Base-by-base conservation (phyloP, 1,284 basidiomycete species). In the Irpex sp. region DNA sequence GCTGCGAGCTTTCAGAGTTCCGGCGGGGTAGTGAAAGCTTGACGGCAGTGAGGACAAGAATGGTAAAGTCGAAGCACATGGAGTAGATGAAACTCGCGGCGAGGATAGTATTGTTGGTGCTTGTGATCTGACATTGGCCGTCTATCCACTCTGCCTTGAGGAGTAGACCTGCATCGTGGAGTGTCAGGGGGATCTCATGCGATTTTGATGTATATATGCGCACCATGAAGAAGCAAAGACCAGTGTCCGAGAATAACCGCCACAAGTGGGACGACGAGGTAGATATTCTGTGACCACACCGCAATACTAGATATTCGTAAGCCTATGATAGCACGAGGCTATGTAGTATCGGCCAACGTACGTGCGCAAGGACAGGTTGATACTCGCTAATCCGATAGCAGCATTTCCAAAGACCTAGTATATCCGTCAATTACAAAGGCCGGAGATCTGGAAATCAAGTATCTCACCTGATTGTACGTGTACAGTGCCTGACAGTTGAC, bases 341-440 rank as follows among this genome's bases (percentile, higher is more conserved):
- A 26, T 19, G 26, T 4, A 4, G 26, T 26, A 26, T 17, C 3
- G 5, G 31, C 36, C 62, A 11, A 78, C 85, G 66, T 73, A 87
- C 85, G 89, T 91, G 70, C 89, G 78, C 49, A 92, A 77, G 5
- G 89, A 89, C 5, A 92, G 80, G 69, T 92, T 91, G 69, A 91
- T 84, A 70, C 88, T 91, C 6, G 90, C 88, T 5, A 91, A 78
- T 13, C 90, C 90, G 51, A 91, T 84, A 13, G 90, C 77, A 5
- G 85, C 82, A 72, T 90, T 90, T 3, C 89, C 90, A 26, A 26
- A 26, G 26, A 26, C 26, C 26, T 26, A 4, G 26, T 26, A 26
- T 4, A 26, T 26, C 26, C 26, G 26, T 26, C 26, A 26, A 26
- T 26, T 26, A 26, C 26, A 26, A 26, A 26, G 26, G 26, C 26